These are phyloP conservation scores for Mucor saturninus DNA, from an alignment of 371 early-diverging fungal species.

Conservation along the genomic window DNA sequence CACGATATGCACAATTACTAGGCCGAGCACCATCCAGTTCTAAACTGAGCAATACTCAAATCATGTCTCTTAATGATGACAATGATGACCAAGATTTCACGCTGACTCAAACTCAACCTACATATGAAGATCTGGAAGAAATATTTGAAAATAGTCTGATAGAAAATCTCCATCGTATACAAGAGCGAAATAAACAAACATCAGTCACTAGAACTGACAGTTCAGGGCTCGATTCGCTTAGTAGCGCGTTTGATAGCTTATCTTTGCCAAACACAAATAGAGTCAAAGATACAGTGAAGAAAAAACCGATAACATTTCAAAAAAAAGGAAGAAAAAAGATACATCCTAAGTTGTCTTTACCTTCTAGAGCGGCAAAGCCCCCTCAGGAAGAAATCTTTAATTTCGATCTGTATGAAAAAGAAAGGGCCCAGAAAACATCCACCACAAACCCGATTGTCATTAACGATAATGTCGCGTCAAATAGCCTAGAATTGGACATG, in stretches of 20 bases:
- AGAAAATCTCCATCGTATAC: neutral
- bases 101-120: neutral
- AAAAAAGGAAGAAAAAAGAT: neutral
- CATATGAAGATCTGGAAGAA: conserved; percentile 1
- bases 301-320: conserved; percentile 5
- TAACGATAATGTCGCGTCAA: neutral
- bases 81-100: conserved; percentile 1
- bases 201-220: no score
- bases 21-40: neutral
- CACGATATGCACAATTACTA: neutral
- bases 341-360: neutral
- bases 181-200: neutral
- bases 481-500: neutral
- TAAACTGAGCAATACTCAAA: neutral
- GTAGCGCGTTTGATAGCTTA: neutral
- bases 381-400: conserved; percentile 10
- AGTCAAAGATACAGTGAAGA: neutral
- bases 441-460: neutral
- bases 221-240: neutral
- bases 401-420: conserved; percentile 3
- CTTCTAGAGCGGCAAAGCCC: neutral
- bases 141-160: neutral
- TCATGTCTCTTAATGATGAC: neutral
- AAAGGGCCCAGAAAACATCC: neutral
- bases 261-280: neutral